Base-by-base conservation (phyloP, 192 early-diverging fungal species). In the Nowakowskiella sp. region DNA sequence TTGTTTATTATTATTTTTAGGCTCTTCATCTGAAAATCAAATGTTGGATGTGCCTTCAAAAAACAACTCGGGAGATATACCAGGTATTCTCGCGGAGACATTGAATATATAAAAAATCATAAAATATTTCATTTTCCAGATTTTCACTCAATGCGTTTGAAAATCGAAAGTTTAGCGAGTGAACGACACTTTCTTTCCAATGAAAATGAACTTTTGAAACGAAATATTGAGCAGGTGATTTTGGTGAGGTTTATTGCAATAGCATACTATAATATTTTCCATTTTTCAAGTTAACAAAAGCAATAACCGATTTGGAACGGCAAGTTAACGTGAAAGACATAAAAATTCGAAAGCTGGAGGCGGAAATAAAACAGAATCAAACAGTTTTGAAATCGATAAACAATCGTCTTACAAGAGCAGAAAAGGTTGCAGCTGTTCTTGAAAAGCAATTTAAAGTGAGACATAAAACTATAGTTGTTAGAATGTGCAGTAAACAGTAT, bases 131-230 rank as follows among this genome's bases (percentile, higher is more conserved):
- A n/a, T n/a, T n/a, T 63, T 10, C 59, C 59, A 61, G 70, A 76
- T 45, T 60, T 72, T 47, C 56, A 65, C 46, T 51, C 69, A 3
- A 67, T 63, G 69, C 65, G 68, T 6, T 60, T 76, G 39, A 72
- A 72, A 59, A 65, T 76, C 49, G 70, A 76, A n/a, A 62, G 52
- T 29, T 61, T 76, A 4, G 62, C 64, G 0, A 58, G 29, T n/a
- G 74, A 76, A 49, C 55, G 62, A 31, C 39, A 47, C 3, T 76
- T 61, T 51, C 45, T 76, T 28, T n/a, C 49, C 16, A 60, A 69
- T 42, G 74, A 76, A 43, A 70, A 54, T 10, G 25, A 39, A 39
- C 13, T 39, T 39, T 39, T 39, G 36, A 39, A 39, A 39, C 36
- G 36, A 13, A 39, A 39, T 19, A 13, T 39, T 39, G 36, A 39